These are phyloP conservation scores for Hydnomerulius pinastri DNA, from an alignment of 768 basidiomycete genomes.

Conservation along the genomic window DNA sequence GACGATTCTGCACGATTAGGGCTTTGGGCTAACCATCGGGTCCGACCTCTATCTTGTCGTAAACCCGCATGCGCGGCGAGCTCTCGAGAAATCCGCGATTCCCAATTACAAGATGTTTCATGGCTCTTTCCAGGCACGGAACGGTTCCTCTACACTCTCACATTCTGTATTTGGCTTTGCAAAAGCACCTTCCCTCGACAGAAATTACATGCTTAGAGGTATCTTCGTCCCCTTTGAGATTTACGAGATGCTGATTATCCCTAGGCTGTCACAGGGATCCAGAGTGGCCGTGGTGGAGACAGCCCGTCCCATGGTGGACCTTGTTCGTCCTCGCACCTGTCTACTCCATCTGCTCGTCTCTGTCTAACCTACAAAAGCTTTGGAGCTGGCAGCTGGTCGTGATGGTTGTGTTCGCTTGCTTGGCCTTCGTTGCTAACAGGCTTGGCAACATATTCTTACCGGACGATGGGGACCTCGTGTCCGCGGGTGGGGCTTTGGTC, in stretches of 20 bases:
- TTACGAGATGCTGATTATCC: slow-evolving; percentile 31
- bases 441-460: slow-evolving; percentile 61
- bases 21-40: slow-evolving; percentile 82
- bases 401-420: slow-evolving; percentile 83
- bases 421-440: slow-evolving; percentile 71
- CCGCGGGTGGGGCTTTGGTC: slow-evolving; percentile 75
- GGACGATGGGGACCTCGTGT: slow-evolving; percentile 71
- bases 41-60: slow-evolving; percentile 79
- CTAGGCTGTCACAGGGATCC: slow-evolving; percentile 77
- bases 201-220: slow-evolving; percentile 34
- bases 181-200: slow-evolving; percentile 33
- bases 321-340: slow-evolving; percentile 74
- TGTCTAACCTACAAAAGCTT: slow-evolving; percentile 75
- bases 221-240: neutral
- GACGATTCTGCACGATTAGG: slow-evolving; percentile 40
- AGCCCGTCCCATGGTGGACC: slow-evolving; percentile 83
- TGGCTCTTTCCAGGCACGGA: slow-evolving; percentile 52
- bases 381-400: slow-evolving; percentile 70
- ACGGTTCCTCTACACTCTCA: slow-evolving; percentile 44
- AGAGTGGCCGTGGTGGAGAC: slow-evolving; percentile 74
- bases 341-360: slow-evolving; percentile 72
- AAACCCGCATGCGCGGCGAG: slow-evolving; percentile 53
- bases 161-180: slow-evolving; percentile 52
- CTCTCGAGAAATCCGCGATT: slow-evolving; percentile 32
- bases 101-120: slow-evolving; percentile 49